Conservation (phyloP, 2,329 filamentous ascomycete species). For the Tothia fuscella region DNA sequence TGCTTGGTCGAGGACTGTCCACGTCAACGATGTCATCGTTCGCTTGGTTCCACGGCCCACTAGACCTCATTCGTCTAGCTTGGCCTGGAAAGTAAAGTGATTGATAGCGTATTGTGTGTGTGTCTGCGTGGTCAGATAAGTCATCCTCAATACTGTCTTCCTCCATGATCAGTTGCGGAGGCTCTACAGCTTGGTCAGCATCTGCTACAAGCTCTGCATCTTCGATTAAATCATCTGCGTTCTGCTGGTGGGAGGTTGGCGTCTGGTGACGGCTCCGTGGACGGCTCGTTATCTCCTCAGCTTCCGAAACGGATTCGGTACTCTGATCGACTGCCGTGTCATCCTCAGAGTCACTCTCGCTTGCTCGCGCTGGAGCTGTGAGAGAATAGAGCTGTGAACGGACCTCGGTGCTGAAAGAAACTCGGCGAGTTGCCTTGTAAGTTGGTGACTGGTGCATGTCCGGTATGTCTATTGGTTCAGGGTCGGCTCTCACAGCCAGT, state of each 20-base stretch:
- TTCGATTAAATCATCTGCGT: conserved; percentile 1
- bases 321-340: no score
- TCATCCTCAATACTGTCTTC: background rate
- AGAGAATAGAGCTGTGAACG: background rate
- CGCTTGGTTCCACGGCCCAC: background rate
- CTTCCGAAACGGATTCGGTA: background rate
- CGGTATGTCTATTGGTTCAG: background rate
- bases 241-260: background rate
- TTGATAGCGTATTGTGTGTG: no score
- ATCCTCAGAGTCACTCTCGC: conserved; percentile 1
- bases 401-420: background rate
- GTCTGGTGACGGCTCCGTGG: background rate
- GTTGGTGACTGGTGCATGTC: background rate
- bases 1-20: background rate
- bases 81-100: no score
- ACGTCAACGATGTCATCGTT: background rate
- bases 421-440: background rate
- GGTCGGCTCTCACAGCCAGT: background rate
- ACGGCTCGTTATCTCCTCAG: background rate
- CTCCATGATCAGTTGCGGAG: background rate
- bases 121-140: background rate
- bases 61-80: background rate
- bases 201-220: background rate
- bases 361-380: background rate
- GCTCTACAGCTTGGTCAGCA: background rate